Evolutionary conservation across 2,329 filamentous ascomycete species (phyloP), one percentile per base, ranked within the genome.

Genomic region (Venturia pyrina): DNA sequence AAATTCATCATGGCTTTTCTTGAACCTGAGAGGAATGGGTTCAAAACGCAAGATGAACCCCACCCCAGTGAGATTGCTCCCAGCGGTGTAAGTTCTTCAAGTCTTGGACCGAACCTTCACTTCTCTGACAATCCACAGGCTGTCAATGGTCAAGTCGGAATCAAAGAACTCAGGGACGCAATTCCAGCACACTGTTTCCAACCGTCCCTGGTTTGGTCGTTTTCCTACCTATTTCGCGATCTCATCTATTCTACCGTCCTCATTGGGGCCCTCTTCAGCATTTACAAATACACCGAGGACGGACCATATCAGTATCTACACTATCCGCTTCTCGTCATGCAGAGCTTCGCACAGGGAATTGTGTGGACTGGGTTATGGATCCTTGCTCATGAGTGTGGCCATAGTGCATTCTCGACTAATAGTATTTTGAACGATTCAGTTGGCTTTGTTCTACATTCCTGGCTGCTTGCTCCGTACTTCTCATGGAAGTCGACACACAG

Each of bases 401-500:
- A 90, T 74, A 83, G 85, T 21, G 86, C 87, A 60, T 88, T 90
- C 74, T 87, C 84, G 19, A 74, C 77, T 24, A 79, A 83, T 74
- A 77, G 77, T 59, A 73, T 70, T 37, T 72, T 89, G 68, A 89
- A 89, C 74, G 82, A 88, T 71, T 73, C 81, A 19, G 78, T 86
- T 65, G 88, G 88, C 67, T 88, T 86, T 79, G 73, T 82, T 62
- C 75, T 86, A n/a, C 88, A 90, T 80, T 88, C 85, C 7, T 79
- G 82, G 67, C 80, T 90, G 50, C 75, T 88, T 68, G 87, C 88
- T 2, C 88, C 88, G 3, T 91, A 87, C 78, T 90, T 89, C 78
- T 86, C 84, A 60, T 90, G 88, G 88, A 86, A 89, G 77, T 86
- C 85, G 73, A 86, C 83, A 40, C 88, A 91, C 75, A 82, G 83